These are phyloP conservation scores for Euphorbia corollata DNA, from an alignment of 441 rosid species.

Conservation along the genomic window DNA sequence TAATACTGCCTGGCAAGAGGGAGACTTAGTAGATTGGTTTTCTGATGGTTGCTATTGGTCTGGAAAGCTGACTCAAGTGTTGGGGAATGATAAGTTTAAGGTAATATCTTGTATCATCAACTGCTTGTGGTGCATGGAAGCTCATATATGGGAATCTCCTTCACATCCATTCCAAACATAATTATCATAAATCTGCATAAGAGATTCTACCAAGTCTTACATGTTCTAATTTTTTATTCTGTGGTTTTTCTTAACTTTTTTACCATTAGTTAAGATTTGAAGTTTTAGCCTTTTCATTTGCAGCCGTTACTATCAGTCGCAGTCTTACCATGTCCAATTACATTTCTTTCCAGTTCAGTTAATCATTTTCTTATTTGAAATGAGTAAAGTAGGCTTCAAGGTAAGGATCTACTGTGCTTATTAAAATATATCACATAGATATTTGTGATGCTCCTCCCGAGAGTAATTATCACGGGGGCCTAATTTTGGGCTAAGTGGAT, in stretches of 20 bases:
- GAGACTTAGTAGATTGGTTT: conserved; percentile 88
- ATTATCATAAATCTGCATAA: background rate
- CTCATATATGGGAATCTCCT: background rate
- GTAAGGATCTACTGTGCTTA: background rate
- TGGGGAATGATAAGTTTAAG: conserved; percentile 33
- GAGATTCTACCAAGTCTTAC: background rate
- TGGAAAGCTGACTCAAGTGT: conserved; percentile 38
- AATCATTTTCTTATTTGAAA: background rate
- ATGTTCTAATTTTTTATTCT: background rate
- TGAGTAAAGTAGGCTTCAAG: background rate
- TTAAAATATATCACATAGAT: background rate
- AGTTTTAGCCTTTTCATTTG: too few relatives aligned
- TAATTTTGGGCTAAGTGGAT: background rate
- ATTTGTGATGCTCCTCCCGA: too few relatives aligned
- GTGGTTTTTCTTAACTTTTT: too few relatives aligned
- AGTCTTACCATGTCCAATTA: background rate
- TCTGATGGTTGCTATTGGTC: conserved; percentile 60
- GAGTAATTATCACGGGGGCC: background rate
- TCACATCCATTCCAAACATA: background rate
- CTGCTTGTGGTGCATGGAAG: background rate
- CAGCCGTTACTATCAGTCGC: background rate
- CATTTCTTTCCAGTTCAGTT: background rate
- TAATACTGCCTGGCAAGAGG: conserved; percentile 53
- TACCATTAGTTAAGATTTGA: too few relatives aligned
- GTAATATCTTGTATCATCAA: conserved; percentile 28